These are phyloP conservation scores for Fraxinus cuspidata DNA, from an alignment of 257 asterid genomes.

Conservation along the genomic window DNA sequence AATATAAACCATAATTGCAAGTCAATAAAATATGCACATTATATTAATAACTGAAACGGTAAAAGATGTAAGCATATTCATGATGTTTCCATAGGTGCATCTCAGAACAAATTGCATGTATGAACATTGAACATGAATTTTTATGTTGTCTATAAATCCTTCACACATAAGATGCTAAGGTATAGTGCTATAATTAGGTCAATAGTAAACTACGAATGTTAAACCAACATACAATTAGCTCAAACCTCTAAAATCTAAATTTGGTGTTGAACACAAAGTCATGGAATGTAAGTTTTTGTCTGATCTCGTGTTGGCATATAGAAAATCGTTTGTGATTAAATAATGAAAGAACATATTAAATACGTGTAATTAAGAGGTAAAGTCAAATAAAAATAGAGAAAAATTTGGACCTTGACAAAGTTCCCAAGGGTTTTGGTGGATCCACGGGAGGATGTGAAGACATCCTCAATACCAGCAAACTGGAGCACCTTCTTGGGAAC, in stretches of 20 bases:
- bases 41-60: no score
- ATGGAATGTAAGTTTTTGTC: not conserved
- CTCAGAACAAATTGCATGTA: not conserved
- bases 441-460: slow-evolving; percentile 82
- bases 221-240: not conserved
- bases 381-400: not conserved
- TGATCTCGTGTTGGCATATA: no score
- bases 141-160: not conserved
- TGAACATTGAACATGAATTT: not conserved
- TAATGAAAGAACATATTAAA: not conserved
- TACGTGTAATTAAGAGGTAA: not conserved
- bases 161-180: not conserved
- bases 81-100: not conserved
- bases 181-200: no score
- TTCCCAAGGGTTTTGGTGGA: slow-evolving; percentile 92
- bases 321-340: not conserved
- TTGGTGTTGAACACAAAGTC: not conserved
- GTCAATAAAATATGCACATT: no score
- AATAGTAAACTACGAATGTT: not conserved
- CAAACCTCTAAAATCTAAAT: no score
- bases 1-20: not conserved
- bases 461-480: slow-evolving; percentile 91
- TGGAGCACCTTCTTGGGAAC: slow-evolving; percentile 89
- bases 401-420: slow-evolving; percentile 65
- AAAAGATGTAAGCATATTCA: no score